Conservation (phyloP, 2,329 filamentous ascomycete genomes). For the Calonectria crousiana region DNA sequence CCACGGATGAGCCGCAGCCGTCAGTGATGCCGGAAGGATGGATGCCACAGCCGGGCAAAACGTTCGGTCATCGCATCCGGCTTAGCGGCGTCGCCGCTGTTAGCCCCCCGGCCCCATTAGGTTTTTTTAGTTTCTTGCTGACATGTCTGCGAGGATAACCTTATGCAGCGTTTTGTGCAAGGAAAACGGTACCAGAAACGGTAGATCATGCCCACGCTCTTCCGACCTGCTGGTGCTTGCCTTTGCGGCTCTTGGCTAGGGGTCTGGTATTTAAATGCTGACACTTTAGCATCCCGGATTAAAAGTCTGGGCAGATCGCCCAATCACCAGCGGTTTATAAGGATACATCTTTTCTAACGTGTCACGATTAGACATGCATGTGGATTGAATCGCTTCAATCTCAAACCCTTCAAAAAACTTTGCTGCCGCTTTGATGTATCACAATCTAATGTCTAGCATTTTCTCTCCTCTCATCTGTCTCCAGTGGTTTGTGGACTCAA, state of each 20-base stretch:
- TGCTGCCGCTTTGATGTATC: background rate
- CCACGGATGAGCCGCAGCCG: conserved; percentile 17
- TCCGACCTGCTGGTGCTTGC: background rate
- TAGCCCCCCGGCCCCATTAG: background rate
- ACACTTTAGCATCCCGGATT: background rate
- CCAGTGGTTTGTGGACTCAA: conserved; percentile 53
- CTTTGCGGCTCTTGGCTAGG: background rate
- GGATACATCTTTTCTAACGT: background rate
- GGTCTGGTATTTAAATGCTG: background rate
- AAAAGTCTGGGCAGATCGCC: background rate
- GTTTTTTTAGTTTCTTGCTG: background rate
- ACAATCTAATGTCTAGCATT: background rate
- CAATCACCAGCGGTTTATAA: background rate
- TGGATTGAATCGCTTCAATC: background rate
- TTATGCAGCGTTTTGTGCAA: background rate
- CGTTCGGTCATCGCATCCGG: conserved; percentile 17
- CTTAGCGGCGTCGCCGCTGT: conserved; percentile 17
- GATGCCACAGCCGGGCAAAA: conserved; percentile 1
- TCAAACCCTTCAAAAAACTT: background rate
- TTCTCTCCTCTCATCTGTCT: conserved; percentile 28
- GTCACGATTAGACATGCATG: background rate
- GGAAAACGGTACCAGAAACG: background rate
- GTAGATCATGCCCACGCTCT: background rate
- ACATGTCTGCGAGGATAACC: background rate
- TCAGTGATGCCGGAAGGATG: conserved; percentile 8